These are phyloP conservation scores for Backusella tuberculispora DNA, from an alignment of 192 early-diverging fungal genomes.

Conservation along the genomic window DNA sequence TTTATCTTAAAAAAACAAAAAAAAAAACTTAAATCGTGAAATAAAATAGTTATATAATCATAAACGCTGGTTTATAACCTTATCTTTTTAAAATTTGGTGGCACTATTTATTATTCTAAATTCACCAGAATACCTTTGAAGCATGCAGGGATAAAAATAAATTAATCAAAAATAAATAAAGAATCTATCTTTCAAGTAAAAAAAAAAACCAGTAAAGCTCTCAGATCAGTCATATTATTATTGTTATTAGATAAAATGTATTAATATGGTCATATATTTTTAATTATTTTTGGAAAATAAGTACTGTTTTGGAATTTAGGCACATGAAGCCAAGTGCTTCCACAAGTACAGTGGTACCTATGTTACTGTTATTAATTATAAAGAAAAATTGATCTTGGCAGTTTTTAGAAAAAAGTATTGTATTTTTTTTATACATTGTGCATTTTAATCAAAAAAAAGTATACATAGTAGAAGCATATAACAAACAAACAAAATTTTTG, in stretches of 20 bases:
- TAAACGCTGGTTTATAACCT: background rate
- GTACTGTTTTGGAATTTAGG: slow-evolving; percentile 5
- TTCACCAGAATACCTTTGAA: background rate
- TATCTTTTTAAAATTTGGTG: background rate
- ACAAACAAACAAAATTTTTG: background rate
- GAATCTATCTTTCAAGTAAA: background rate
- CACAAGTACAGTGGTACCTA: background rate
- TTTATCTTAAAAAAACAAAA: background rate
- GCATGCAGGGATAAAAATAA: background rate
- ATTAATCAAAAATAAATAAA: background rate
- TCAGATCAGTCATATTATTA: too few species aligned
- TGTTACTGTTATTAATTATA: slow-evolving; percentile 1
- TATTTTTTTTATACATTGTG: background rate
- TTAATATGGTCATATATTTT: background rate
- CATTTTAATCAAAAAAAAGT: slow-evolving; percentile 4
- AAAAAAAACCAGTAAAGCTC: background rate
- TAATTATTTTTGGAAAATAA: slow-evolving; percentile 15
- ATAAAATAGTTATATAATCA: background rate
- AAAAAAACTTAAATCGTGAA: background rate
- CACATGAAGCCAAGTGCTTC: slow-evolving; percentile 9
- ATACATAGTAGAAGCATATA: slow-evolving; percentile 5
- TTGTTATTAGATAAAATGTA: slow-evolving; percentile 1
- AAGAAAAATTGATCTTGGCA: background rate
- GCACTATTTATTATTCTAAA: background rate
- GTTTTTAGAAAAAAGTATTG: background rate